Base-by-base conservation (phyloP, 345 rosid species). In the Linum tenue region DNA sequence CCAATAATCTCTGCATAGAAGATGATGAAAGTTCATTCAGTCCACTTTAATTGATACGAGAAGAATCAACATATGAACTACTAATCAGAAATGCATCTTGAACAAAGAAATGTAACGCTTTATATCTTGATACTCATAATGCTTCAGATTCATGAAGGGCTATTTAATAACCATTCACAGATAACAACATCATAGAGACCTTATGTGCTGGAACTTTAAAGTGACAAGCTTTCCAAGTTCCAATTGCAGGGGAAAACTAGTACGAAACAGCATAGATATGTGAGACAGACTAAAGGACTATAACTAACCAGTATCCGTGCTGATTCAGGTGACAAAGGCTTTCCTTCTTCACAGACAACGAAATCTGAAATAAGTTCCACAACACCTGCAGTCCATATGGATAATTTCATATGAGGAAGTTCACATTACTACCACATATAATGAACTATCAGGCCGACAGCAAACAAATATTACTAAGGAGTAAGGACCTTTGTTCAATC, bases 291-390 rank as follows among this genome's bases (percentile, higher is more conserved):
- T 38, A 14, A 59, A 58, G 14, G 51, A 5, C 12, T 5, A 63
- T 50, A 35, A 70, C 70, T 17, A 65, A 91, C 97, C 97, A 95
- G 82, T 75, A 95, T 86, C 62, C 92, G 90, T 67, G 95, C 79
- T 39, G 99, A 78, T 78, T 91, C 90, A 2, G 99, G 99, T 14
- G 97, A 91, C 71, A 95, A 70, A 22, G 86, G 86, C 71, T 95
- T 87, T 62, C 92, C 95, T 77, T 95, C 96, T 78, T 95, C 91
- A 50, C 97, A 88, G 37, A 95, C 96, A 65, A 87, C 88, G 75
- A 83, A 95, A 66, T 89, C 85, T 7, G 99, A 73, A 72, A 88
- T 80, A 69, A 95, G 86, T 77, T 95, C 97, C 42, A 95, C 85
- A 16, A 83, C 84, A 83, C 99, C 99, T 94, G 82, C 59, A 70